phyloP scores from a whole-genome alignment of 163 green algal genomes.

The Scenedesmus sp. region DNA sequence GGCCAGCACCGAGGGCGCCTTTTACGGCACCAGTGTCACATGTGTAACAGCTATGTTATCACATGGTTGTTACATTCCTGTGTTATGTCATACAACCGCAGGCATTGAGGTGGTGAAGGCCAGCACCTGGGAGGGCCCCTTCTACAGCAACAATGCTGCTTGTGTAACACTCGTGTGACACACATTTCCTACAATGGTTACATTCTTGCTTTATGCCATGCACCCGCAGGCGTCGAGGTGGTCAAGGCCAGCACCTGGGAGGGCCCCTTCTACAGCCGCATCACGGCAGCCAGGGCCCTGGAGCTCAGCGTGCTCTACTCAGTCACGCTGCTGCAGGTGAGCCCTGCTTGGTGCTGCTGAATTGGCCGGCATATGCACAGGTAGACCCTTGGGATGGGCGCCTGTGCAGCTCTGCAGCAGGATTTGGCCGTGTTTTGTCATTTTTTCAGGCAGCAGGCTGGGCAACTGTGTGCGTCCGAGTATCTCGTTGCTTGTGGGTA shows the following conservation, averaged over 20 bases:
- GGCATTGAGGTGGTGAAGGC: background rate
- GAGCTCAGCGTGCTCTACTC: slow-evolving; percentile 58
- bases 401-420: too few relatives aligned
- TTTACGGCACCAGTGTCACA: background rate
- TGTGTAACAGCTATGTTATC: background rate
- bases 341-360: background rate
- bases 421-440: too few relatives aligned
- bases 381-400: too few relatives aligned
- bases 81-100: background rate
- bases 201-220: background rate
- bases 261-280: slow-evolving; percentile 52
- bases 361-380: too few relatives aligned
- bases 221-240: slow-evolving; percentile 79
- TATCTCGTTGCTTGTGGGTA: too few relatives aligned
- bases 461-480: too few relatives aligned
- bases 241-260: slow-evolving; percentile 87
- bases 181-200: background rate
- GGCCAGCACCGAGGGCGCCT: too few relatives aligned
- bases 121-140: too few relatives aligned
- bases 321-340: slow-evolving; percentile 20
- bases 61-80: background rate
- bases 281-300: slow-evolving; percentile 54
- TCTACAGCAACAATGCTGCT: background rate
- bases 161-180: background rate
- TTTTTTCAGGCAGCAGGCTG: too few relatives aligned